Conservation (phyloP, 768 basidiomycete species). For the Rickenella mellea region DNA sequence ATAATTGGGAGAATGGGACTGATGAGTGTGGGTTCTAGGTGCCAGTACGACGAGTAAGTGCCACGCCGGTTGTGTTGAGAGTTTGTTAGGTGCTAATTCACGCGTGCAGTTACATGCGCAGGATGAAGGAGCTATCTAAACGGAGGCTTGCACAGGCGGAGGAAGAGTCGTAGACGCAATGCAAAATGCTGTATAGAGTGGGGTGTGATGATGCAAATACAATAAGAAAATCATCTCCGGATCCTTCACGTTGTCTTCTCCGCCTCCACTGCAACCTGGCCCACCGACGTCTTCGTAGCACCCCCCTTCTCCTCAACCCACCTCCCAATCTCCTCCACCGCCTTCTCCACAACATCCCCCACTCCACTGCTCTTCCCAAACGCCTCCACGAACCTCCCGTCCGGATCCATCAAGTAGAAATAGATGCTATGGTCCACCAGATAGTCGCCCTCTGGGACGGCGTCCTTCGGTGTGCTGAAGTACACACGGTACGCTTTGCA, state of each 20-base stretch:
- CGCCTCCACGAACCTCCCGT: conserved; percentile 90
- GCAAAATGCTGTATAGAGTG: not conserved
- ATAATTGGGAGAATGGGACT: not conserved
- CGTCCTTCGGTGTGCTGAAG: conserved; percentile 89
- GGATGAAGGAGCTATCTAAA: conserved; percentile 79
- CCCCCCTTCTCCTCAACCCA: conserved; percentile 29
- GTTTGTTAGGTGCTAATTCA: conserved; percentile 3
- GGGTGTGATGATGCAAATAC: too few species aligned
- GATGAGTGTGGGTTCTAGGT: conserved; percentile 34
- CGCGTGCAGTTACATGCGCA: conserved; percentile 61
- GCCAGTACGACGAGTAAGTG: conserved; percentile 91
- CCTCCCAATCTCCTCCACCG: conserved; percentile 39
- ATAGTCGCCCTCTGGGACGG: conserved; percentile 86
- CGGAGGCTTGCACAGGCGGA: conserved; percentile 44
- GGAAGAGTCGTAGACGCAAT: conserved; percentile 17
- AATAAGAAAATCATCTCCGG: too few species aligned
- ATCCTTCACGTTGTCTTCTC: not conserved
- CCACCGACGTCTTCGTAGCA: conserved; percentile 13
- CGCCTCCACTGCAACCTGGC: not conserved
- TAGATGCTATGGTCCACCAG: conserved; percentile 96
- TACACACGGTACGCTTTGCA: conserved; percentile 98
- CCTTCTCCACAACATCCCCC: conserved; percentile 57
- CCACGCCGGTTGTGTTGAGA: not conserved
- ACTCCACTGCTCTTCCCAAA: conserved; percentile 78
- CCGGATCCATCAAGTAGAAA: conserved; percentile 96